A percentile compares a stretch with the other conserved stretches of the same genome.
These are phyloP conservation scores for Rhizophagus clarus DNA, from an alignment of 192 early-diverging fungal genomes.

Conservation along the genomic window DNA sequence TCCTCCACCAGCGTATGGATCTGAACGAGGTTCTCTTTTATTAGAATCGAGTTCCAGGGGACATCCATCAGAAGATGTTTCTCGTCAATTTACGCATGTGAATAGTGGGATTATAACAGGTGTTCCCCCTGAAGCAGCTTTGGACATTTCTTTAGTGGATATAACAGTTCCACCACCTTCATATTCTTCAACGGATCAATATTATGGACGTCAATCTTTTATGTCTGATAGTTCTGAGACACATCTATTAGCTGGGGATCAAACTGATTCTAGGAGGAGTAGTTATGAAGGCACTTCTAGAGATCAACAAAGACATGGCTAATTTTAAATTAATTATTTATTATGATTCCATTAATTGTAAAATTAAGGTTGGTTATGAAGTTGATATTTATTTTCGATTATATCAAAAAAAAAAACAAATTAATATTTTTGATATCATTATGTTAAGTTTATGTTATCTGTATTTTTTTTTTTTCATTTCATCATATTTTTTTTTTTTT, in stretches of 20 bases:
- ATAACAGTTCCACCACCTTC: slow-evolving; percentile 44
- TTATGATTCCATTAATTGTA: neutral
- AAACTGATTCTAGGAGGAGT: slow-evolving; percentile 28
- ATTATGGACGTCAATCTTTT: slow-evolving; percentile 18
- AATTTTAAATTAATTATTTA: neutral
- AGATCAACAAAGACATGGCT: slow-evolving; percentile 8
- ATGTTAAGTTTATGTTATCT: neutral
- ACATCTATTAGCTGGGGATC: slow-evolving; percentile 28
- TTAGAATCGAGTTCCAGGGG: slow-evolving; percentile 45
- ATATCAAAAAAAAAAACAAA: too few relatives aligned
- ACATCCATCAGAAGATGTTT: slow-evolving; percentile 24
- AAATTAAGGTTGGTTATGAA: neutral
- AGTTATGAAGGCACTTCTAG: slow-evolving; percentile 29
- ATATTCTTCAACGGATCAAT: slow-evolving; percentile 42
- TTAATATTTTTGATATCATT: neutral
- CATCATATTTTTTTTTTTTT: neutral
- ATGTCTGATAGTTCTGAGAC: slow-evolving; percentile 24
- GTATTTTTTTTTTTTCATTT: too few relatives aligned
- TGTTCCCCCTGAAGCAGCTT: slow-evolving; percentile 16
- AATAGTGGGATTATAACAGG: neutral
- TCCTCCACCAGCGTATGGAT: slow-evolving; percentile 79
- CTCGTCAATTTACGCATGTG: slow-evolving; percentile 23
- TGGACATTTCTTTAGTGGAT: slow-evolving; percentile 37
- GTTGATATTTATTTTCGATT: neutral
- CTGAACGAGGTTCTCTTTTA: slow-evolving; percentile 68